Evolutionary conservation across 768 basidiomycete genomes (phyloP), one percentile per base, ranked within the genome.

Genomic region (Russula sp.): DNA sequence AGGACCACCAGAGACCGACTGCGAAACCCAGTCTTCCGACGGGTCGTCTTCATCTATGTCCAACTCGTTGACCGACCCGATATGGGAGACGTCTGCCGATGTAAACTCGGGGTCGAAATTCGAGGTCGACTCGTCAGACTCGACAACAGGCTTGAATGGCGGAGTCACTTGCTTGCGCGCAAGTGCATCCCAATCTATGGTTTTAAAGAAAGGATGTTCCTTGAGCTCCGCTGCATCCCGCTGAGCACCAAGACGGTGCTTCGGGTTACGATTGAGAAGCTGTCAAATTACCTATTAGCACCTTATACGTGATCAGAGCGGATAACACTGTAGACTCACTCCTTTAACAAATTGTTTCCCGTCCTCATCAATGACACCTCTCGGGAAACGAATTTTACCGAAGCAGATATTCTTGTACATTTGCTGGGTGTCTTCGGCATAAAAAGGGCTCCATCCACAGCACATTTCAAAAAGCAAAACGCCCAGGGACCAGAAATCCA

Each of bases 371-470:
- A 98, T 98, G 38, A 98, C 95, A 56, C 90, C 95, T 70, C 93
- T 89, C 5, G 97, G 97, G 77, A 98, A 98, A 56, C 94, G 81
- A 71, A 98, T 98, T 81, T 98, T 98, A 62, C 97, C 97, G 73
- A 98, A 99, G 72, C 95, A 97, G 67, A 92, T 93, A 75, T 90
- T 93, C 80, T 94, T 94, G 78, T 99, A 99, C 97, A 99, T 99
- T 75, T 96, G 92, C 73, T 99, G 96, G 5, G 93, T 97, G 71
- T 99, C 97, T 70, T 99, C 97, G 18, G 96, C 95, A 70, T 98
- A 99, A 76, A 98, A 99, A 45, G 97, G 97, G 71, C 90, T 93
- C 97, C 97, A 98, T 7, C 97, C 97, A 68, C 97, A 99, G 70
- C 97, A 98, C 97, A 99, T 99, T 76, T 99, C 97, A 72, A 98